phyloP scores from a whole-genome alignment of 352 stramenopile genomes.

The Phytopythium mirpurense region DNA sequence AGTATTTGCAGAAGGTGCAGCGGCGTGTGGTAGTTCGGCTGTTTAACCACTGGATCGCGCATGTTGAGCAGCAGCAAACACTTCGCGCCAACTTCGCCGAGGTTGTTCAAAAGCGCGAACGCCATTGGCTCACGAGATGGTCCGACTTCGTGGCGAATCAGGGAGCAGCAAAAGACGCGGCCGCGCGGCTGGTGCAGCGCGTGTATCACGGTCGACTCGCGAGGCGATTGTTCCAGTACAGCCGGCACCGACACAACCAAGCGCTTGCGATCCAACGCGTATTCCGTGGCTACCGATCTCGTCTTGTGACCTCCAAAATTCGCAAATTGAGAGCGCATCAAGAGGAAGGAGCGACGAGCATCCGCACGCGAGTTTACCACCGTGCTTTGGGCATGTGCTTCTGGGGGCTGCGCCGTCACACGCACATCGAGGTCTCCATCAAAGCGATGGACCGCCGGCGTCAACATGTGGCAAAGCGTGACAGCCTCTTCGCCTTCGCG shows the following conservation, averaged over 20 bases:
- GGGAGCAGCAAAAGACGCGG: constrained; percentile 21
- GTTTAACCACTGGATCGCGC: constrained; percentile 52
- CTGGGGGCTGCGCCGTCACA: constrained; percentile 16
- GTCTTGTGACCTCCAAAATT: constrained; percentile 10
- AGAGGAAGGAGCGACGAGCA: constrained; percentile 11
- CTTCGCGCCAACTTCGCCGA: constrained; percentile 39
- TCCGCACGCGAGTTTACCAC: constrained; percentile 32
- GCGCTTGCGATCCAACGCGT: constrained; percentile 46
- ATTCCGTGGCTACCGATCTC: constrained; percentile 39
- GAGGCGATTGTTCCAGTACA: constrained; percentile 35
- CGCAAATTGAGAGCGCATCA: constrained; percentile 28
- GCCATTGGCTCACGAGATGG: constrained; percentile 51
- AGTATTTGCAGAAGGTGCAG: constrained; percentile 56
- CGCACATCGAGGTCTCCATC: constrained; percentile 18
- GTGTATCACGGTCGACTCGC: constrained; percentile 50
- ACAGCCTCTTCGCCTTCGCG: constrained; percentile 15
- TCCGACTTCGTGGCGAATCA: constrained; percentile 17
- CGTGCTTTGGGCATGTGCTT: constrained; percentile 26
- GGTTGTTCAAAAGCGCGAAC: constrained; percentile 35
- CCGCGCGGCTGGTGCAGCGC: constrained; percentile 49
- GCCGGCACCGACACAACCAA: constrained; percentile 20
- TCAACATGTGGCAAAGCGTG: constrained; percentile 2
- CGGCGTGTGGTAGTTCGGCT: constrained; percentile 31
- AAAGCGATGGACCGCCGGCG: constrained; percentile 27
- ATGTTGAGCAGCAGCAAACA: constrained; percentile 26